Evolutionary conservation across 192 early-diverging fungal species (phyloP).

Genomic region (Linnemannia zychae): DNA sequence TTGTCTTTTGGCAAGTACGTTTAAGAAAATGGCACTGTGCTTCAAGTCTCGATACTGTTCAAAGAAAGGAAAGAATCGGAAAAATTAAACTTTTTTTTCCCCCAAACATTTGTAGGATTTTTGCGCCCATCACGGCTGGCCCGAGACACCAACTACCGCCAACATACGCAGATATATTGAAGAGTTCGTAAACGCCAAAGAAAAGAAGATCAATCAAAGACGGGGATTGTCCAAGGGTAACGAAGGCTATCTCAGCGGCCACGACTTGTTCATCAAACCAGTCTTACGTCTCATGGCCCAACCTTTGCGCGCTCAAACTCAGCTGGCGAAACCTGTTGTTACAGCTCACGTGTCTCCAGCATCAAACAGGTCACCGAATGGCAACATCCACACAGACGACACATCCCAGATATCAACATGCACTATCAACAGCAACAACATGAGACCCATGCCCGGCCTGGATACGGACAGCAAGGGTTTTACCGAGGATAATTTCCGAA

Average conservation of each 20-base stretch:
- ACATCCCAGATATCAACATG: neutral
- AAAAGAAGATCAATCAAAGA: neutral
- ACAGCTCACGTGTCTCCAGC: neutral
- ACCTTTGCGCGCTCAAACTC: neutral
- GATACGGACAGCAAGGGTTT: slow-evolving; percentile 6
- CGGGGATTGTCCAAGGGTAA: neutral
- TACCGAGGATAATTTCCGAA: neutral
- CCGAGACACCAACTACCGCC: neutral
- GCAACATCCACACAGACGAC: slow-evolving; percentile 14
- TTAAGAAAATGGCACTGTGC: neutral
- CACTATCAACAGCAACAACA: slow-evolving; percentile 5
- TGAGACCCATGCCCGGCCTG: slow-evolving; percentile 2
- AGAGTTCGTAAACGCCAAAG: slow-evolving; percentile 5
- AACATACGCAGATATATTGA: slow-evolving; percentile 13
- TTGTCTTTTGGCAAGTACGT: slow-evolving; percentile 19
- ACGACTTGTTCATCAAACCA: neutral
- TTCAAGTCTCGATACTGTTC: neutral
- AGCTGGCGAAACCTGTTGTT: slow-evolving; percentile 5
- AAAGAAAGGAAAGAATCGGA: no score
- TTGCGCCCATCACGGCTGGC: neutral
- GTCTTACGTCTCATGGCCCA: slow-evolving; percentile 7
- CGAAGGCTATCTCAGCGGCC: neutral
- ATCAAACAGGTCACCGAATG: slow-evolving; percentile 1
- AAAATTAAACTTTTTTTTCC: neutral
- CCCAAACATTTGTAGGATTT: neutral